Evolutionary conservation across 495 filamentous ascomycete species (phyloP).

Genomic region (Penicillium macrosclerotiorum): DNA sequence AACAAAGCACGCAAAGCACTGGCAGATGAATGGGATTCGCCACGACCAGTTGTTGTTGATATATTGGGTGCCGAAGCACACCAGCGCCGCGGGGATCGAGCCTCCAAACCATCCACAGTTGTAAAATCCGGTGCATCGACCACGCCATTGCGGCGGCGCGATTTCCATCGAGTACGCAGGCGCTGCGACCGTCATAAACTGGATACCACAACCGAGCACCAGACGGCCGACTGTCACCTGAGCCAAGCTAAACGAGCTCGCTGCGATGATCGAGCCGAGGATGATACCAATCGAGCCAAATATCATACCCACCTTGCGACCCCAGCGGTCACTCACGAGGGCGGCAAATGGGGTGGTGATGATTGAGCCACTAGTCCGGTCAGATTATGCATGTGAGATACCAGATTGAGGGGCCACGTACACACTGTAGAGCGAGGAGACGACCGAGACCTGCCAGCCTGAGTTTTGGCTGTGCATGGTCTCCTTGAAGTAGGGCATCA

Average conservation of each 20-base stretch:
- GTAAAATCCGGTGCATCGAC: slow-evolving; percentile 54
- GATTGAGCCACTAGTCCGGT: slow-evolving; percentile 53
- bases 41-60: slow-evolving; percentile 47
- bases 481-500: slow-evolving; percentile 39
- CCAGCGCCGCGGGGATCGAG: slow-evolving; percentile 45
- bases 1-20: slow-evolving; percentile 49
- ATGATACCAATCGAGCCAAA: slow-evolving; percentile 62
- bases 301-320: slow-evolving; percentile 67
- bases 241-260: slow-evolving; percentile 39
- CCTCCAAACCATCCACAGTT: slow-evolving; percentile 60
- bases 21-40: slow-evolving; percentile 51
- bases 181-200: slow-evolving; percentile 66
- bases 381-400: too few species aligned
- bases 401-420: too few species aligned
- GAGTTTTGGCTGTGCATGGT: slow-evolving; percentile 41
- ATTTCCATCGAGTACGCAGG: slow-evolving; percentile 78
- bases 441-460: slow-evolving; percentile 41
- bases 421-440: slow-evolving; percentile 51
- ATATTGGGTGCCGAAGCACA: slow-evolving; percentile 42
- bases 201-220: slow-evolving; percentile 72
- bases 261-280: slow-evolving; percentile 55
- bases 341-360: slow-evolving; percentile 45
- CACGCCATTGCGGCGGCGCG: slow-evolving; percentile 70
- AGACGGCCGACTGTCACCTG: slow-evolving; percentile 75
- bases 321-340: slow-evolving; percentile 40